Conservation (phyloP, 148 eudicot species). For the Rhododendron griersonianum region DNA sequence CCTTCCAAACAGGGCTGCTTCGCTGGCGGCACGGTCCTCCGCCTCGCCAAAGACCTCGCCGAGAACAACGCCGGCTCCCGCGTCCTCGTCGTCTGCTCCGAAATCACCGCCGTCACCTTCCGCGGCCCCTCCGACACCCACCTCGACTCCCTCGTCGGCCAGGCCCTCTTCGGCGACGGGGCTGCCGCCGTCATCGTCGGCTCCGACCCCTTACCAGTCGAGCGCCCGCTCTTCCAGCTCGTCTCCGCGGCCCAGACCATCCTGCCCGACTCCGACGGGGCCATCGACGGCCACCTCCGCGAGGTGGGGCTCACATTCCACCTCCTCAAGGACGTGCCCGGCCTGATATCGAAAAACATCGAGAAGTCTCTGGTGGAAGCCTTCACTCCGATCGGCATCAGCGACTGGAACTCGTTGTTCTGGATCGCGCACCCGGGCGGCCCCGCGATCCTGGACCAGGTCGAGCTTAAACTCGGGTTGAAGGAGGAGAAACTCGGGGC, state of each 20-base stretch:
- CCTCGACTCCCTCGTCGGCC: conserved; percentile 7
- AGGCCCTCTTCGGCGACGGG: conserved; percentile 4
- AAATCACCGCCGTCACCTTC: neutral
- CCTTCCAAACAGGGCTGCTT: neutral
- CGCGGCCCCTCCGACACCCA: conserved; percentile 3
- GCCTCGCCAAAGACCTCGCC: conserved; percentile 3
- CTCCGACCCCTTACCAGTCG: neutral
- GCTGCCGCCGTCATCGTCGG: conserved; percentile 7
- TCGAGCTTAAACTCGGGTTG: neutral
- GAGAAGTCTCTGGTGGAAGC: conserved; percentile 8
- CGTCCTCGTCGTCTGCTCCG: conserved; percentile 3
- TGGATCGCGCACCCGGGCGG: conserved; percentile 4
- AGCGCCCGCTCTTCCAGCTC: conserved; percentile 13
- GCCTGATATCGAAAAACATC: conserved; percentile 13
- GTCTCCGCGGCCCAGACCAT: conserved; percentile 16
- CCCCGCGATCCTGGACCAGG: neutral
- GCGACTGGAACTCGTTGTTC: conserved; percentile 7
- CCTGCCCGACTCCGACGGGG: conserved; percentile 13
- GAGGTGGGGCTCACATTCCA: conserved; percentile 16
- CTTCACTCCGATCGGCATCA: neutral
- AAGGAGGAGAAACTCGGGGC: conserved; percentile 2
- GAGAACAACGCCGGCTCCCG: conserved; percentile 8
- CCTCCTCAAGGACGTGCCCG: conserved; percentile 10
- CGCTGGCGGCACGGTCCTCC: conserved; percentile 3
- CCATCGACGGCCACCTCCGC: conserved; percentile 14